These are phyloP conservation scores for Fomitopsis betulina DNA, from an alignment of 1,284 basidiomycete genomes.

Conservation along the genomic window DNA sequence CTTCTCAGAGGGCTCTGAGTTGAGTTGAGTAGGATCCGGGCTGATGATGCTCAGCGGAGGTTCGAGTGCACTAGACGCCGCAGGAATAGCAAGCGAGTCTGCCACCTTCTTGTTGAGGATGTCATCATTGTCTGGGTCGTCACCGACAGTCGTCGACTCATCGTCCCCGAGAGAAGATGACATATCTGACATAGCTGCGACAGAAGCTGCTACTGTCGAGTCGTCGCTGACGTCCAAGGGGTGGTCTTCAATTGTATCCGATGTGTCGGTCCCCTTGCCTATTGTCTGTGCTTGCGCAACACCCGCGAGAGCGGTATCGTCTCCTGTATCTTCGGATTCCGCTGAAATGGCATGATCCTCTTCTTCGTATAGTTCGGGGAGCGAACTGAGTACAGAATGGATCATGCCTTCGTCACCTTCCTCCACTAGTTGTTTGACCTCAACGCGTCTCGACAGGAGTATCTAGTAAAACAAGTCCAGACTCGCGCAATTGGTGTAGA, in stretches of 20 bases:
- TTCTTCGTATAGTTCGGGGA: conserved; percentile 61
- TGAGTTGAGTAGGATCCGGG: not conserved
- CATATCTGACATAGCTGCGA: not conserved
- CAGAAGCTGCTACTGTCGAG: not conserved
- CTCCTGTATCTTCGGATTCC: not conserved
- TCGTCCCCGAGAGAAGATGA: not conserved
- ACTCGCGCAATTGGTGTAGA: not conserved
- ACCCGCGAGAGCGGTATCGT: not conserved
- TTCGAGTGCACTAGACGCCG: no score
- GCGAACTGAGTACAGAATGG: conserved; percentile 72
- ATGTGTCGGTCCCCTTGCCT: not conserved
- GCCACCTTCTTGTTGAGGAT: not conserved
- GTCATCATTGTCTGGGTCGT: not conserved
- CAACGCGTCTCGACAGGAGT: conserved; percentile 55
- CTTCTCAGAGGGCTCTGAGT: conserved; percentile 10
- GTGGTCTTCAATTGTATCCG: not conserved
- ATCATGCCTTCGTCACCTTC: conserved; percentile 79
- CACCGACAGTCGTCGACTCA: not conserved
- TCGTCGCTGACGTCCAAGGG: not conserved
- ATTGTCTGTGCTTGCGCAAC: not conserved
- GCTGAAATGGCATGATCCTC: conserved; percentile 15
- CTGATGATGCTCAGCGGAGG: no score
- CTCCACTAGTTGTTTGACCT: conserved; percentile 48
- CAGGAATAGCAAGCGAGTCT: conserved; percentile 1
- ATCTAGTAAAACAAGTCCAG: conserved; percentile 39